Evolutionary conservation across 2,329 filamentous ascomycete genomes (phyloP).

Genomic region (Fusarium sp.): DNA sequence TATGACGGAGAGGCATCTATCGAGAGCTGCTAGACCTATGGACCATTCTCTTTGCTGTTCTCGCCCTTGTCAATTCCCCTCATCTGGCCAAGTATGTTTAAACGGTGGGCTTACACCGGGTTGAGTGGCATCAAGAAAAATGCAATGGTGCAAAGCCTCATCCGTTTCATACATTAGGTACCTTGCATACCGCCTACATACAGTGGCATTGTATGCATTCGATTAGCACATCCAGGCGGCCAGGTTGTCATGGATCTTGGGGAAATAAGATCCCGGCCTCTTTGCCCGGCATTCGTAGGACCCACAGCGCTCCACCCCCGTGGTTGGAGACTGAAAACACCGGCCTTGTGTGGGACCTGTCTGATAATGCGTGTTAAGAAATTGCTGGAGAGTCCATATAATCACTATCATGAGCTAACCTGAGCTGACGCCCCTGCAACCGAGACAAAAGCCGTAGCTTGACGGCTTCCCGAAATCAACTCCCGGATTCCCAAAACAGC

Average conservation of each 20-base stretch:
- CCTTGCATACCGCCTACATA: no score
- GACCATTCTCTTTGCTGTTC: no score
- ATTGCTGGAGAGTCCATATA: accelerated
- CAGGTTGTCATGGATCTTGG: conserved; percentile 11
- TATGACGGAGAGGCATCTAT: no score
- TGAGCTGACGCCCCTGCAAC: conserved; percentile 14
- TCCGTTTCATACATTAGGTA: no score
- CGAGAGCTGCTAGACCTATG: no score
- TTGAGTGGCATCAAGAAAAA: neutral
- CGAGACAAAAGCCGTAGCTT: conserved; percentile 45
- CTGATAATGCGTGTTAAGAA: conserved; percentile 23
- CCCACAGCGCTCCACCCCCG: conserved; percentile 14
- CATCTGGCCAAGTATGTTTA: no score
- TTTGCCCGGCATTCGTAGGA: conserved; percentile 23
- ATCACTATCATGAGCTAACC: conserved; percentile 19
- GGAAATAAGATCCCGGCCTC: conserved; percentile 24
- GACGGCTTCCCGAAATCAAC: conserved; percentile 45
- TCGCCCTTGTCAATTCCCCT: no score
- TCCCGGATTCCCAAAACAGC: conserved; percentile 46
- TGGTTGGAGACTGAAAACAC: neutral
- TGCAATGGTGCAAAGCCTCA: neutral
- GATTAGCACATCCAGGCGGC: neutral
- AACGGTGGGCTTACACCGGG: no score
- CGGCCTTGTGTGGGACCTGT: no score
- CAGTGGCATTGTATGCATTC: no score